Evolutionary conservation across 1,284 basidiomycete genomes (phyloP), one percentile per base, ranked within the genome.

Genomic region (Anthracocystis setariae): DNA sequence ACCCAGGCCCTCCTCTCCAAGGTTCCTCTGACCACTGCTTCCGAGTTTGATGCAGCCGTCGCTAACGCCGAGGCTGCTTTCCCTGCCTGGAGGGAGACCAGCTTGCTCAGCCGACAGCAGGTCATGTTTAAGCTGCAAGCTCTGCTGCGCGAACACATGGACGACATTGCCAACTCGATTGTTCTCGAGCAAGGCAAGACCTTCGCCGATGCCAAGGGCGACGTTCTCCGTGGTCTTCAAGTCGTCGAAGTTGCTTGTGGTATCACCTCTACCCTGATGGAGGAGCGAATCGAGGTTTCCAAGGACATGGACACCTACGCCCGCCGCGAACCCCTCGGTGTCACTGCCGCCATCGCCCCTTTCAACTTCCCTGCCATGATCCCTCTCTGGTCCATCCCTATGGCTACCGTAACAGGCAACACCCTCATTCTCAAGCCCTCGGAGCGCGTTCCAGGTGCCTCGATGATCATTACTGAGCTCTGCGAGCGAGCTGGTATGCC

Each of bases 241-340:
- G 95, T 98, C 8, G 94, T 96, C 25, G 95, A 98, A 83, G 89
- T 89, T 13, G 91, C 93, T 21, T 88, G 90, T 50, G 90, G 89
- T 29, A 90, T 94, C 73, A 93, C 95, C 0, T 90, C 89, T 0
- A 90, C 89, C 13, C 84, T 98, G 21, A 86, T 96, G 48, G 94
- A 93, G 3, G 91, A 96, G 71, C 93, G 94, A 80, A 85, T 97
- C 53, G 95, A 98, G 87, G 91, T 92, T 87, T 48, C 91, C 84
- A 93, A 90, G 84, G 94, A 97, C 81, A 98, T 98, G 95, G 95
- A 98, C 83, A 98, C 95, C 9, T 90, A 92, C 64, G 90, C 90
- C 21, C 88, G 93, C 44, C 88, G 88, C 65, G 84, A 92, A 33
- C 91, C 92, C 5, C 85, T 93, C 20, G 78, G 78, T 29, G 77